These are phyloP conservation scores for Clonostachys rosea DNA, from an alignment of 2,329 filamentous ascomycete genomes.

Conservation along the genomic window DNA sequence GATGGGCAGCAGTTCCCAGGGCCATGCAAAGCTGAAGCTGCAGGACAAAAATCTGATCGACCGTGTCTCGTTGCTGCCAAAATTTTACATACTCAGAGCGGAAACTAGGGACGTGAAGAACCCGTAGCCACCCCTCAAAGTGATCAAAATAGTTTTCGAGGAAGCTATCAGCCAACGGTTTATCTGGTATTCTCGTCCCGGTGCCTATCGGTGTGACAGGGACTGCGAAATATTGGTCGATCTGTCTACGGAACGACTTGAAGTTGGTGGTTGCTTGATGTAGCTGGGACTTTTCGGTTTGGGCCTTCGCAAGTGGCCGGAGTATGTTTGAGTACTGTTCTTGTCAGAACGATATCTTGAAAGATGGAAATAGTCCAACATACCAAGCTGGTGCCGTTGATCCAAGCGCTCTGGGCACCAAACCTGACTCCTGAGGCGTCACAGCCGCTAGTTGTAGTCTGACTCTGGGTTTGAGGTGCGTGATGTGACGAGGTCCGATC, in stretches of 20 bases:
- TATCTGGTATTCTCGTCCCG: not conserved
- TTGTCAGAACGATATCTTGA: not conserved
- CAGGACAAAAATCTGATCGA: slow-evolving; percentile 10
- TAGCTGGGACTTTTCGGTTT: not conserved
- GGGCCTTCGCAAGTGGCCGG: not conserved
- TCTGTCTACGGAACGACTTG: not conserved
- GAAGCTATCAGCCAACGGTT: slow-evolving; percentile 18
- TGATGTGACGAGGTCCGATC: too few species aligned
- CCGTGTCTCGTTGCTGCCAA: slow-evolving; percentile 5
- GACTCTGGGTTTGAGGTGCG: too few species aligned
- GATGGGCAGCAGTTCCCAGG: slow-evolving; percentile 10
- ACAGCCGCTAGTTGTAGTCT: too few species aligned
- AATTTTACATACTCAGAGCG: slow-evolving; percentile 21
- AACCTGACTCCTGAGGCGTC: not conserved
- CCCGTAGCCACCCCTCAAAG: slow-evolving; percentile 32
- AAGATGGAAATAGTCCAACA: not conserved
- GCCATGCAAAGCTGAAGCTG: slow-evolving; percentile 12
- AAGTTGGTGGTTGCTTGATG: not conserved
- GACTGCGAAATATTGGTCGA: not conserved
- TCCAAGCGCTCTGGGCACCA: slow-evolving; percentile 2
- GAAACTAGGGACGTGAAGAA: slow-evolving; percentile 34
- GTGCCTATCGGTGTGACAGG: not conserved
- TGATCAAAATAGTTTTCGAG: slow-evolving; percentile 30
- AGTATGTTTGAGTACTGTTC: slow-evolving; percentile 1
- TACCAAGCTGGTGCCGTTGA: slow-evolving; percentile 3